phyloP scores from a whole-genome alignment of 139 green algal genomes.

The Picochlorum costavermella region DNA sequence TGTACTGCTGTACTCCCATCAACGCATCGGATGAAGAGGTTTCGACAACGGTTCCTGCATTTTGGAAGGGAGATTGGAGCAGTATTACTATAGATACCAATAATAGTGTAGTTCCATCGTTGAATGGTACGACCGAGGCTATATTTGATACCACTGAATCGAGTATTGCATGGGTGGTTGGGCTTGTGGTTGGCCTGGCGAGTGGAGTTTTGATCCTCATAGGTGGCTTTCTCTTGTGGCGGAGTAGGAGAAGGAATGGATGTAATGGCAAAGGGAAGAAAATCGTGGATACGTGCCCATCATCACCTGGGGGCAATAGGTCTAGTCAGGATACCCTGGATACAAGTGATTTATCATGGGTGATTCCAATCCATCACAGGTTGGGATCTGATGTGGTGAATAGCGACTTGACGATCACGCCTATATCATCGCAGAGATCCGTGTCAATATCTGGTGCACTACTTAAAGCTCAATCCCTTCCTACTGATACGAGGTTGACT shows the following conservation, averaged over 20 bases:
- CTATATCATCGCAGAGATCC: too few relatives aligned
- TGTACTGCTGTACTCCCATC: constrained; percentile 44
- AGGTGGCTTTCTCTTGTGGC: background rate
- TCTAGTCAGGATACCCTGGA: background rate
- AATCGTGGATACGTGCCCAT: background rate
- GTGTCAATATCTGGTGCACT: too few relatives aligned
- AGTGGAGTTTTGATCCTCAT: background rate
- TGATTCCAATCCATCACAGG: background rate
- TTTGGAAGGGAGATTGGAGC: constrained; percentile 27
- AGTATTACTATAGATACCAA: background rate
- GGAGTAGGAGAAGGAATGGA: background rate
- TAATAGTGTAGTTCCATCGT: background rate
- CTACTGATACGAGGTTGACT: too few relatives aligned
- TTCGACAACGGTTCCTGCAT: constrained; percentile 19
- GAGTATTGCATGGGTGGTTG: constrained; percentile 13
- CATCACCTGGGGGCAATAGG: background rate
- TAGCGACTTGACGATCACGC: too few relatives aligned
- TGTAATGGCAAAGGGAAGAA: background rate
- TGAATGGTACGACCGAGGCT: background rate
- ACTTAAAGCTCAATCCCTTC: too few relatives aligned
- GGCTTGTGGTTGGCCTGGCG: constrained; percentile 11
- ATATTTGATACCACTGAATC: constrained; percentile 1
- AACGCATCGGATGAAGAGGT: constrained; percentile 16
- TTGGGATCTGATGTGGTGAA: constrained; percentile 4
- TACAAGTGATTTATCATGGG: background rate